Conservation (phyloP, 2,329 filamentous ascomycete species). For the Colletotrichum sojae region DNA sequence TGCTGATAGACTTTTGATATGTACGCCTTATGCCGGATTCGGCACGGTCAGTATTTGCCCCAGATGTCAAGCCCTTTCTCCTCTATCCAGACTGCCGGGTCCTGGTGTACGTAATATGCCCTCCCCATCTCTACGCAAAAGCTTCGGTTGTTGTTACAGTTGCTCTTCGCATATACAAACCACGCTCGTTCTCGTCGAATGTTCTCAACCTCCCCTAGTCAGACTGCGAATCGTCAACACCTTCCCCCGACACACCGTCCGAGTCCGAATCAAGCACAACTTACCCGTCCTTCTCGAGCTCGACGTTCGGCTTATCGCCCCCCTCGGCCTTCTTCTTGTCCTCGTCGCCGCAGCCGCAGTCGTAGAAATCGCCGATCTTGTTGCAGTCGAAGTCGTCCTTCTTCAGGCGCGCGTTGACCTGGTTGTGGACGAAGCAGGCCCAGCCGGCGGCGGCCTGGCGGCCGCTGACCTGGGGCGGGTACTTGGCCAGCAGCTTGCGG, state of each 20-base stretch:
- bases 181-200: neutral
- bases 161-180: neutral
- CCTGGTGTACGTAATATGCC: too few relatives aligned
- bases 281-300: slow-evolving; percentile 37
- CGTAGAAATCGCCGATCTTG: slow-evolving; percentile 79
- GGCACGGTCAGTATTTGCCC: too few relatives aligned
- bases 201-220: slow-evolving; percentile 14
- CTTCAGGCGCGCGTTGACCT: slow-evolving; percentile 74
- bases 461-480: slow-evolving; percentile 75
- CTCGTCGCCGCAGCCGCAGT: slow-evolving; percentile 80
- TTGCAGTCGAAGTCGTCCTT: slow-evolving; percentile 76
- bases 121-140: neutral
- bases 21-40: too few relatives aligned
- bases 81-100: too few relatives aligned
- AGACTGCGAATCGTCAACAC: slow-evolving; percentile 29
- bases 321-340: slow-evolving; percentile 58
- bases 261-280: neutral
- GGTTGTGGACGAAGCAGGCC: slow-evolving; percentile 78
- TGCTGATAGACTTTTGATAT: too few relatives aligned
- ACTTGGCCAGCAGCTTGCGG: slow-evolving; percentile 72
- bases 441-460: slow-evolving; percentile 76
- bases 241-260: too few relatives aligned
- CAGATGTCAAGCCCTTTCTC: too few relatives aligned
- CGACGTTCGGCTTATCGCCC: slow-evolving; percentile 34
- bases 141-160: slow-evolving; percentile 1